These are phyloP conservation scores for Phytophthora lateralis DNA, from an alignment of 352 stramenopile species.

Conservation along the genomic window DNA sequence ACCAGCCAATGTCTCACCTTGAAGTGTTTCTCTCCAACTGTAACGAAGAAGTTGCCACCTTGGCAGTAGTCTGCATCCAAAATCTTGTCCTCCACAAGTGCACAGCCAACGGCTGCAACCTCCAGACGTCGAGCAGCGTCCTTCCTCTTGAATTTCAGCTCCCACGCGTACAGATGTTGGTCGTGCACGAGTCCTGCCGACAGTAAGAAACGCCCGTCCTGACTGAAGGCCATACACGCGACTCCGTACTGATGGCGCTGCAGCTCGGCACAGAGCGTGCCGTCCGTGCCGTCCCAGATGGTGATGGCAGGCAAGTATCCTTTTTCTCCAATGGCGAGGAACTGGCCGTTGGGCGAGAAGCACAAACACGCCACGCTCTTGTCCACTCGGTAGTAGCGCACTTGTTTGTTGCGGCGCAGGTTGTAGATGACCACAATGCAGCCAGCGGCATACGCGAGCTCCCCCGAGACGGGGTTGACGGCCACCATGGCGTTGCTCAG, in stretches of 20 bases:
- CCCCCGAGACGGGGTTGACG: constrained; percentile 75
- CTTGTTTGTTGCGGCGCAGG: constrained; percentile 82
- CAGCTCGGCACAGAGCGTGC: constrained; percentile 82
- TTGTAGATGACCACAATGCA: constrained; percentile 93
- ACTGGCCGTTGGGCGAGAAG: constrained; percentile 86
- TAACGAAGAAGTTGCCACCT: constrained; percentile 82
- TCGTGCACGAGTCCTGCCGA: constrained; percentile 85
- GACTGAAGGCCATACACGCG: constrained; percentile 79
- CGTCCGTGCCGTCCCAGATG: constrained; percentile 83
- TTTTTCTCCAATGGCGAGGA: constrained; percentile 89
- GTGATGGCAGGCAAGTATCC: constrained; percentile 84
- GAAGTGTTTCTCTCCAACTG: constrained; percentile 80
- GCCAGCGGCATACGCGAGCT: constrained; percentile 87
- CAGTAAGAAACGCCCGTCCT: constrained; percentile 62
- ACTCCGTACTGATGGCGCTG: constrained; percentile 86
- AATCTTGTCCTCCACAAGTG: constrained; percentile 71
- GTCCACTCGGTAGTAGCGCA: constrained; percentile 89
- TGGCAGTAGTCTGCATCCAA: constrained; percentile 72
- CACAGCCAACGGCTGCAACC: constrained; percentile 45
- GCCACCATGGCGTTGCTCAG: constrained; percentile 77
- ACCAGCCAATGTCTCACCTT: constrained; percentile 40
- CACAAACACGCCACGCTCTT: constrained; percentile 81
- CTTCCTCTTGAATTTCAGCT: constrained; percentile 43
- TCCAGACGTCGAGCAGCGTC: constrained; percentile 20
- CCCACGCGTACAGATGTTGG: constrained; percentile 81